Evolutionary conservation across 148 eudicot species (phyloP).

Genomic region (Fagopyrum esculentum): DNA sequence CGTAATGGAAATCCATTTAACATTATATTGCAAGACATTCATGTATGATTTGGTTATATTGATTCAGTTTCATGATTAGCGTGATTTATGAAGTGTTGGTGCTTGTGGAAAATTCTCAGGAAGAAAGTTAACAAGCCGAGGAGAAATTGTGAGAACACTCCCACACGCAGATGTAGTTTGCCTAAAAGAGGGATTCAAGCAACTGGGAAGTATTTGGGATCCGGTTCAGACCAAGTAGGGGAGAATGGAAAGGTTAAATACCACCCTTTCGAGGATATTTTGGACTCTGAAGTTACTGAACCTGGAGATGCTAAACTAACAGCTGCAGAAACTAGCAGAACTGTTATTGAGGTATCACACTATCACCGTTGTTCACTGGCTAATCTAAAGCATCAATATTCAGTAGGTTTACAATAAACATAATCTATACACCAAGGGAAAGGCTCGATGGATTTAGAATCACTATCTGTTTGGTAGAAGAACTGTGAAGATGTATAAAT

Average conservation of each 20-base stretch:
- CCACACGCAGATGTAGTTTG: slow-evolving; percentile 28
- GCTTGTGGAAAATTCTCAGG: slow-evolving; percentile 32
- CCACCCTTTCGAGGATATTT: slow-evolving; percentile 88
- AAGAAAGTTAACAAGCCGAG: slow-evolving; percentile 37
- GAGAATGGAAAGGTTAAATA: slow-evolving; percentile 56
- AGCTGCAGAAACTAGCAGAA: slow-evolving; percentile 75
- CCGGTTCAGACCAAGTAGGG: slow-evolving; percentile 48
- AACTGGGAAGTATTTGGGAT: slow-evolving; percentile 44
- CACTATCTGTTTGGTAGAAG: background rate
- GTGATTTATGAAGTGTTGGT: slow-evolving; percentile 3
- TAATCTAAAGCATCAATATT: background rate
- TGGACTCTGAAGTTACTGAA: slow-evolving; percentile 36
- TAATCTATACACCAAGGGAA: background rate
- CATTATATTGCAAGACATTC: background rate
- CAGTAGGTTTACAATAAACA: background rate
- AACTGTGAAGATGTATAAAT: background rate
- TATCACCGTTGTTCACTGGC: background rate
- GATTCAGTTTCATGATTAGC: background rate
- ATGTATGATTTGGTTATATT: background rate
- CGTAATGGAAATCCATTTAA: background rate
- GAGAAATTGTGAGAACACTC: slow-evolving; percentile 25
- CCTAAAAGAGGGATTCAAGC: slow-evolving; percentile 43
- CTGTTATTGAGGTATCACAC: slow-evolving; percentile 92
- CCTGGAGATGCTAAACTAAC: slow-evolving; percentile 56
- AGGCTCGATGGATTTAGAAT: background rate